Conservation (phyloP, 257 asterid genomes). For the Nicotiana undulata region DNA sequence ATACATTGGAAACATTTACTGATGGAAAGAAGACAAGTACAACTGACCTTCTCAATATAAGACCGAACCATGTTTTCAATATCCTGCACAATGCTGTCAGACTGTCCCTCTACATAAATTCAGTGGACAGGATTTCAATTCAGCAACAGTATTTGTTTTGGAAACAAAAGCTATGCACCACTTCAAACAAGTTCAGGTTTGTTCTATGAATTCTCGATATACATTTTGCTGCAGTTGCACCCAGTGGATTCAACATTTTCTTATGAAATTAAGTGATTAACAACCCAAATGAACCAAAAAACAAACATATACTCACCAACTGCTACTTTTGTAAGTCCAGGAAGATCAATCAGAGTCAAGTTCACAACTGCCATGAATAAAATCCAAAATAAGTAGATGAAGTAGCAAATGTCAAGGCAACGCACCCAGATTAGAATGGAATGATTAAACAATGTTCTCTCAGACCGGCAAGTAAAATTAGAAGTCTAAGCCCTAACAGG, state of each 20-base stretch:
- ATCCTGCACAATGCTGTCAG: slow-evolving; percentile 84
- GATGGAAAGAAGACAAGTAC: neutral
- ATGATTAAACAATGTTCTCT: neutral
- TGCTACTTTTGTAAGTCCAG: slow-evolving; percentile 97
- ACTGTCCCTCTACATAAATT: slow-evolving; percentile 70
- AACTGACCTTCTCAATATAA: slow-evolving; percentile 81
- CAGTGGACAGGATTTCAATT: slow-evolving; percentile 1
- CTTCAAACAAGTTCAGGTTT: neutral
- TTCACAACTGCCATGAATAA: slow-evolving; percentile 67
- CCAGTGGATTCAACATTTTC: neutral
- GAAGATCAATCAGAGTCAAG: slow-evolving; percentile 92
- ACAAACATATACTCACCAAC: slow-evolving; percentile 57
- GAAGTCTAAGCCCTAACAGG: neutral
- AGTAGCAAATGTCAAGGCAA: neutral
- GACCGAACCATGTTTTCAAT: slow-evolving; percentile 94
- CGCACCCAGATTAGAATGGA: neutral
- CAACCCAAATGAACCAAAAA: slow-evolving; percentile 2
- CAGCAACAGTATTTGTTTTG: neutral
- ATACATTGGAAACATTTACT: neutral
- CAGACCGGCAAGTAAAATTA: neutral
- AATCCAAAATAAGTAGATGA: neutral
- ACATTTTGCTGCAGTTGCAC: neutral
- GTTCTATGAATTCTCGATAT: neutral
- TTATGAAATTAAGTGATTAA: neutral
- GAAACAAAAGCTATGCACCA: neutral